Conservation (phyloP, 257 asterid species). For the Cynanchum wilfordii region DNA sequence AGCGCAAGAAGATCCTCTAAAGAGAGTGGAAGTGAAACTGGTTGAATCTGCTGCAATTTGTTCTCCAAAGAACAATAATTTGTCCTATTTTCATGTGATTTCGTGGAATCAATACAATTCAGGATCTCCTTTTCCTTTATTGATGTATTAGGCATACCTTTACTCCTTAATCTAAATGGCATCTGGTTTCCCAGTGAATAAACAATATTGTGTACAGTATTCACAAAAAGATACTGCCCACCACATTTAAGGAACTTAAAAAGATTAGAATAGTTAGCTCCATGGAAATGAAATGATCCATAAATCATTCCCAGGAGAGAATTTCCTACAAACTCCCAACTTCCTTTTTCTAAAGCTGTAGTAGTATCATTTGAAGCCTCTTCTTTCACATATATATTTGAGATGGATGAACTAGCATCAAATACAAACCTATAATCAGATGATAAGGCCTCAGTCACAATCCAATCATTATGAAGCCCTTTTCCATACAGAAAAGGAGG, state of each 20-base stretch:
- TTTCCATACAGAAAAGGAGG: slow-evolving; percentile 79
- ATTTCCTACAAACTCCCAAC: slow-evolving; percentile 64
- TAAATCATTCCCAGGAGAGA: slow-evolving; percentile 56
- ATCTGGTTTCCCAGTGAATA: slow-evolving; percentile 34
- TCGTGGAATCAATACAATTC: slow-evolving; percentile 41
- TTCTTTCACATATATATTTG: slow-evolving; percentile 38
- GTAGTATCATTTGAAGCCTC: slow-evolving; percentile 15
- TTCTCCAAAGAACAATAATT: slow-evolving; percentile 35
- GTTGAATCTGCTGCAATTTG: slow-evolving; percentile 16
- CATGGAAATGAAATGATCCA: slow-evolving; percentile 69
- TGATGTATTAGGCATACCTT: slow-evolving; percentile 25
- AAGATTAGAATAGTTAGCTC: slow-evolving; percentile 44
- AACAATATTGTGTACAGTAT: slow-evolving; percentile 42
- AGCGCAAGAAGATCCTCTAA: slow-evolving; percentile 50
- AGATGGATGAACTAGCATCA: slow-evolving; percentile 69
- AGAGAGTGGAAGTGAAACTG: slow-evolving; percentile 48
- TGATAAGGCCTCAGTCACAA: slow-evolving; percentile 62
- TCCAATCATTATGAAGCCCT: slow-evolving; percentile 80
- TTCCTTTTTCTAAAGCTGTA: slow-evolving; percentile 29
- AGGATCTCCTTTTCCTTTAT: slow-evolving; percentile 25
- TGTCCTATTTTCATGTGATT: slow-evolving; percentile 29
- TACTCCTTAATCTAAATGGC: slow-evolving; percentile 34
- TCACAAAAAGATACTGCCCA: slow-evolving; percentile 39
- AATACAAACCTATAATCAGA: slow-evolving; percentile 75
- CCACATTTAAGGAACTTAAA: slow-evolving; percentile 46